Conservation (phyloP, 257 asterid species). For the Solanum infundibuliforme region DNA sequence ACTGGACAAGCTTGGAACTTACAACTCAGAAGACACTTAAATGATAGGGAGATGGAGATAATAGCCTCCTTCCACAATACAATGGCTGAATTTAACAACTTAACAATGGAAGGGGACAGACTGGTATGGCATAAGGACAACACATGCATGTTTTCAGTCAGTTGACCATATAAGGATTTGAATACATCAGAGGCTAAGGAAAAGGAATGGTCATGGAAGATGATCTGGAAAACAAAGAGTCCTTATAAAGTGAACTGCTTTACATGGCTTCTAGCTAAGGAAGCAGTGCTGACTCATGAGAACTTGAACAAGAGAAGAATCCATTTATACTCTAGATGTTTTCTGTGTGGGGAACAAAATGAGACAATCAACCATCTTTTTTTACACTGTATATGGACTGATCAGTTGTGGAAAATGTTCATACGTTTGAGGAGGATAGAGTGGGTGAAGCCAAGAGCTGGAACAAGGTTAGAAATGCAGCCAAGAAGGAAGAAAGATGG, state of each 20-base stretch:
- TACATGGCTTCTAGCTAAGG: not conserved
- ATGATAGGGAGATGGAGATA: not conserved
- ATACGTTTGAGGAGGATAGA: not conserved
- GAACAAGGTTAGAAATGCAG: not conserved
- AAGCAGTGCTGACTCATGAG: not conserved
- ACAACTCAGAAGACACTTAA: not conserved
- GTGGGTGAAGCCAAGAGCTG: not conserved
- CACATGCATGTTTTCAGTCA: not conserved
- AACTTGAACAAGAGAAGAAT: not conserved
- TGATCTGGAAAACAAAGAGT: not conserved
- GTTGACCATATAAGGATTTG: not conserved
- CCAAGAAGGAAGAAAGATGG: not conserved
- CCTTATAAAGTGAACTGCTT: not conserved
- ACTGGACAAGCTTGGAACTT: not conserved
- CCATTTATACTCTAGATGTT: not conserved
- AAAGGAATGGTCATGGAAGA: not conserved
- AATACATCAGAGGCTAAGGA: not conserved
- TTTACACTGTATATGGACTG: not conserved
- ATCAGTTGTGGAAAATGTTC: not conserved
- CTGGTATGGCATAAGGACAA: not conserved
- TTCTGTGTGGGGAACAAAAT: not conserved
- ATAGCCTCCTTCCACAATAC: not conserved
- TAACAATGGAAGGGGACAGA: not conserved
- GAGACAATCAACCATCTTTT: not conserved
- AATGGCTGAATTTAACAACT: not conserved